Evolutionary conservation across 768 basidiomycete genomes (phyloP).

Genomic region (Neoboletus magnificus): DNA sequence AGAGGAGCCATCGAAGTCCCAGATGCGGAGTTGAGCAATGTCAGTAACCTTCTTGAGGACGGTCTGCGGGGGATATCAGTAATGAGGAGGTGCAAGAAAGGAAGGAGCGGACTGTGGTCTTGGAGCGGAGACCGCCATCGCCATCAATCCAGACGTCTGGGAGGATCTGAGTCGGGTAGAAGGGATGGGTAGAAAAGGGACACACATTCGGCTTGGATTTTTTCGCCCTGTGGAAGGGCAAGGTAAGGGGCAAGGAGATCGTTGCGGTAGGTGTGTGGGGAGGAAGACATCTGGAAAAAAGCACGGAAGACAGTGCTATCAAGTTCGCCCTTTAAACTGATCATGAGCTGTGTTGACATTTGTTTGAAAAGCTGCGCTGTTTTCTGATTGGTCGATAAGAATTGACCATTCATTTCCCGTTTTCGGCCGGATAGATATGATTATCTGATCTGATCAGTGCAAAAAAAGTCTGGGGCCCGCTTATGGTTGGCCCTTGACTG

Average conservation of each 20-base stretch:
- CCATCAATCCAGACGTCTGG: slow-evolving; percentile 98
- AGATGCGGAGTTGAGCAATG: slow-evolving; percentile 88
- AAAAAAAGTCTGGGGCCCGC: too few relatives aligned
- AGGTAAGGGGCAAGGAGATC: slow-evolving; percentile 90
- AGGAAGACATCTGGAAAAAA: slow-evolving; percentile 21
- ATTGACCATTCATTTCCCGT: neutral
- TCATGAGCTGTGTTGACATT: slow-evolving; percentile 20
- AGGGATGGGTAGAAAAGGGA: neutral
- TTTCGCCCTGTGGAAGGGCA: slow-evolving; percentile 83
- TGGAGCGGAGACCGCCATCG: slow-evolving; percentile 89
- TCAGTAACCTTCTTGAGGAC: slow-evolving; percentile 82
- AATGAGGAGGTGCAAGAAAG: neutral
- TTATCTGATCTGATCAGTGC: neutral
- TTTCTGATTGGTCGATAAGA: slow-evolving; percentile 33
- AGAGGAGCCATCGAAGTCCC: slow-evolving; percentile 99
- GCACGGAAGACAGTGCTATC: neutral
- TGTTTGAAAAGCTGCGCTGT: slow-evolving; percentile 16
- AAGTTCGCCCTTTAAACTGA: slow-evolving; percentile 24
- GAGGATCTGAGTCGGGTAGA: slow-evolving; percentile 2
- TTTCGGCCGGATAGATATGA: slow-evolving; percentile 2
- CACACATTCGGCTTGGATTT: slow-evolving; percentile 92
- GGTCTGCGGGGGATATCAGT: slow-evolving; percentile 51
- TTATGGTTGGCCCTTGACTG: too few relatives aligned
- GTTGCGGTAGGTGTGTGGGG: slow-evolving; percentile 55
- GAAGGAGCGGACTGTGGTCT: slow-evolving; percentile 76